Conservation (phyloP, 345 rosid genomes). For the Eucalyptus pumila region DNA sequence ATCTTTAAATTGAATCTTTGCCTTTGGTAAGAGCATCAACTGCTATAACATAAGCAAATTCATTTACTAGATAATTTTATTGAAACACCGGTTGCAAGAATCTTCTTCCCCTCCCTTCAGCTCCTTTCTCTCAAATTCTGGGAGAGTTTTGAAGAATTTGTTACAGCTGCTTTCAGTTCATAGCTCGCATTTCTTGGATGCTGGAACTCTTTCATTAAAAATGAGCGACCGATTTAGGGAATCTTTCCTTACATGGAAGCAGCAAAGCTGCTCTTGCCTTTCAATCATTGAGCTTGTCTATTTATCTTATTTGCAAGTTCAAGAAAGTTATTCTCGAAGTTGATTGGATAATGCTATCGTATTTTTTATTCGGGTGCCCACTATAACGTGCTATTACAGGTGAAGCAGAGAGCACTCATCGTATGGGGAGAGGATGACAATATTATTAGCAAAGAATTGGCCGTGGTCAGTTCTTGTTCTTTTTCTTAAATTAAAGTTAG, state of each 20-base stretch:
- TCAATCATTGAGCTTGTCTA: neutral
- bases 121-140: neutral
- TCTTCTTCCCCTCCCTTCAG: neutral
- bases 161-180: neutral
- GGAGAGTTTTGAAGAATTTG: neutral
- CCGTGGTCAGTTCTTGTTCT: constrained; percentile 37
- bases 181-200: neutral
- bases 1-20: neutral
- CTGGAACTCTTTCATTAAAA: neutral
- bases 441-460: constrained; percentile 66
- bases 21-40: neutral
- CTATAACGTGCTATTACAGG: constrained; percentile 11
- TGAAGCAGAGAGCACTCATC: constrained; percentile 64
- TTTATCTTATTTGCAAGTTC: neutral
- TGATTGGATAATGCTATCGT: neutral
- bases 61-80: neutral
- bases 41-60: neutral
- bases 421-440: constrained; percentile 91
- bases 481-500: neutral
- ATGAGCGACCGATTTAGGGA: neutral
- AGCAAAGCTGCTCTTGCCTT: neutral
- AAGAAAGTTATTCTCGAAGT: neutral
- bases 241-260: neutral
- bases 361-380: neutral
- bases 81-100: neutral